Conservation (phyloP, 139 green algal genomes). For the Coccomyxa sp. region DNA sequence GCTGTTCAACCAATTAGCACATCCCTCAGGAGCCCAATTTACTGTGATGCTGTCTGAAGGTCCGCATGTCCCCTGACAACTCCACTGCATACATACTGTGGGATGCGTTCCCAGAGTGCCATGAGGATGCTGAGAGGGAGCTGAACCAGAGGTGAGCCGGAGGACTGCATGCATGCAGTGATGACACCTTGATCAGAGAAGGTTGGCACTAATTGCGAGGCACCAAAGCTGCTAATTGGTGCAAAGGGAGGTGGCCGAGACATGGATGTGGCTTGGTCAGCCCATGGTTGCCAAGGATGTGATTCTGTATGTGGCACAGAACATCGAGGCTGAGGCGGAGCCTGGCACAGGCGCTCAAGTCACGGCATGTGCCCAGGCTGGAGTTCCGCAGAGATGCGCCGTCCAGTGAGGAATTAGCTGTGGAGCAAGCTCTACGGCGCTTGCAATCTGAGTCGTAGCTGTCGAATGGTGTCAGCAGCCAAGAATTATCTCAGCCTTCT, state of each 20-base stretch:
- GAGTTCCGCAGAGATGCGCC: slow-evolving; percentile 31
- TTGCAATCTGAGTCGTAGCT: slow-evolving; percentile 11
- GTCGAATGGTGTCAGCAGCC: not conserved
- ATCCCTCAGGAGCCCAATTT: too few relatives aligned
- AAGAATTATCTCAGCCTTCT: too few relatives aligned
- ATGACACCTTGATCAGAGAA: not conserved
- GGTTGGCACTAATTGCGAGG: not conserved
- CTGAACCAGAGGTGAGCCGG: slow-evolving; percentile 17
- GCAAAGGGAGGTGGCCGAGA: too few relatives aligned
- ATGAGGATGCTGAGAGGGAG: not conserved
- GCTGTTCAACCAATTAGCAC: not conserved
- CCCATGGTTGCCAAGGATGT: too few relatives aligned
- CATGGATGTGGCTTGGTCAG: too few relatives aligned
- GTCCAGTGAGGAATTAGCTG: slow-evolving; percentile 16
- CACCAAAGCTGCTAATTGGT: too few relatives aligned
- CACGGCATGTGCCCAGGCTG: slow-evolving; percentile 29
- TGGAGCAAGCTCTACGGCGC: slow-evolving; percentile 22
- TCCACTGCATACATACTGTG: slow-evolving; percentile 49
- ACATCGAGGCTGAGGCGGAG: slow-evolving; percentile 6
- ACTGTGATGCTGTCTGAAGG: slow-evolving; percentile 6
- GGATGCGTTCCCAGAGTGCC: slow-evolving; percentile 19
- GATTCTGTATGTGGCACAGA: slow-evolving; percentile 7
- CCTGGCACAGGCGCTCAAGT: slow-evolving; percentile 16
- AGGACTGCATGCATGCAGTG: not conserved
- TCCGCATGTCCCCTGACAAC: slow-evolving; percentile 50